Percentiles rank a stretch among this genome's conserved stretches.
Conservation (phyloP, 306 rosid species). For the Pterocarpus santalinus region DNA sequence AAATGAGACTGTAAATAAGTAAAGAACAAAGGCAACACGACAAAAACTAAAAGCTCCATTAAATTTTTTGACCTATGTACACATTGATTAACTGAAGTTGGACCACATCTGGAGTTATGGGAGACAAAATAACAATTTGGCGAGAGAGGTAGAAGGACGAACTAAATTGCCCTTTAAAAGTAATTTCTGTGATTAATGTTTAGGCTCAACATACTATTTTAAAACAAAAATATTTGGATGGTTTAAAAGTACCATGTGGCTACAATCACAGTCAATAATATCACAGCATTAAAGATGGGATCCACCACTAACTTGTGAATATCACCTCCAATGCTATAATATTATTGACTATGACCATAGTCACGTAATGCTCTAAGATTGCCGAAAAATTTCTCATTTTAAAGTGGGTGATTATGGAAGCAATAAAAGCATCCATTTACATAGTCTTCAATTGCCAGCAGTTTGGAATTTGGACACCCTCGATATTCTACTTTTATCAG, state of each 20-base stretch:
- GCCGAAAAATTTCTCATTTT: too few relatives aligned
- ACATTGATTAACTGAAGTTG: constrained; percentile 1
- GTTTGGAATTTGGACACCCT: constrained; percentile 5
- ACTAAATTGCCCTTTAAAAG: background rate
- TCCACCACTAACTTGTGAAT: too few relatives aligned
- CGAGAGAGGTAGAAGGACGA: background rate
- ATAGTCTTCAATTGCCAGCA: constrained; percentile 23
- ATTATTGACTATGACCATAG: too few relatives aligned
- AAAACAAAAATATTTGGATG: too few relatives aligned
- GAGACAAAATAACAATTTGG: constrained; percentile 33
- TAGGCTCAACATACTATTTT: background rate
- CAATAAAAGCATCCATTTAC: constrained; percentile 11
- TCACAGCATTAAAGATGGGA: too few relatives aligned
- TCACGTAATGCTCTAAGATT: too few relatives aligned
- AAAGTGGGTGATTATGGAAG: background rate
- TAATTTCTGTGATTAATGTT: background rate
- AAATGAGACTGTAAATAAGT: background rate
- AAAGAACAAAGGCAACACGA: constrained; percentile 24
- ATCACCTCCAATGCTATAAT: too few relatives aligned
- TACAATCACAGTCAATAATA: too few relatives aligned
- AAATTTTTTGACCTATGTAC: background rate
- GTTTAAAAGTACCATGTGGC: too few relatives aligned
- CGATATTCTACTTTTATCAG: background rate
- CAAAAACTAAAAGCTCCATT: constrained; percentile 3
- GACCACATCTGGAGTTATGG: constrained; percentile 12